Percentiles rank a stretch among this genome's conserved stretches.
Conservation (phyloP, 2,329 filamentous ascomycete genomes). For the Purpureocillium takamizusanense region DNA sequence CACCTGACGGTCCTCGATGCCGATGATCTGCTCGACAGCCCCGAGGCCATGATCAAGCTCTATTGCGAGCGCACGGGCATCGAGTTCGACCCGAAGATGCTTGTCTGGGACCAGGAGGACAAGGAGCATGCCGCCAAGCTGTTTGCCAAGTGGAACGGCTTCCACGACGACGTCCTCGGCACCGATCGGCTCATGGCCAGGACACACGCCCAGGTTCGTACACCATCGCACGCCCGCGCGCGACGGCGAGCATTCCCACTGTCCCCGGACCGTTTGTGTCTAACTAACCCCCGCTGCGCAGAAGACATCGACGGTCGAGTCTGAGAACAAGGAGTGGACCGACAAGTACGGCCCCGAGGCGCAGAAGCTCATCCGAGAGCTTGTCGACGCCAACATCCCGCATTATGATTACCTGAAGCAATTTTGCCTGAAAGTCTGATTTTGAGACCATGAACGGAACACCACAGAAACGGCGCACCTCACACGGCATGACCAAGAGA, state of each 20-base stretch:
- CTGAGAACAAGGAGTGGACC: slow-evolving; percentile 62
- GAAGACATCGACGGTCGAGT: slow-evolving; percentile 54
- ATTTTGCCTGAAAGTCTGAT: slow-evolving; percentile 55
- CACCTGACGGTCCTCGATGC: slow-evolving; percentile 84
- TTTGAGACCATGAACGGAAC: neutral
- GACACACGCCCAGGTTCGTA: slow-evolving; percentile 49
- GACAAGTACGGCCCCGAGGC: slow-evolving; percentile 66
- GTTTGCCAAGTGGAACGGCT: slow-evolving; percentile 96
- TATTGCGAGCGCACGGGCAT: slow-evolving; percentile 80
- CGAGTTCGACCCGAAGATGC: slow-evolving; percentile 67
- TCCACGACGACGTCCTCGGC: slow-evolving; percentile 88
- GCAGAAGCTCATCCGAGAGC: slow-evolving; percentile 59
- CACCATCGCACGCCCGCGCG: neutral
- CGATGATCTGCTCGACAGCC: slow-evolving; percentile 85
- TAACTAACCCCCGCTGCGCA: slow-evolving; percentile 20
- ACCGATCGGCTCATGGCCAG: slow-evolving; percentile 69
- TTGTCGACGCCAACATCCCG: slow-evolving; percentile 61
- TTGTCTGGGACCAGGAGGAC: slow-evolving; percentile 73
- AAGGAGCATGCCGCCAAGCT: slow-evolving; percentile 63
- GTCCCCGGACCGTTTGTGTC: neutral
- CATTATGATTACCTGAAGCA: slow-evolving; percentile 78
- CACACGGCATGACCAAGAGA: too few species aligned
- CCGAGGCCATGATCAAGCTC: slow-evolving; percentile 61
- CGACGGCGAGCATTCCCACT: neutral
- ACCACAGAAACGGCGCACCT: neutral